A percentile compares a stretch with the other conserved stretches of the same genome.
These are phyloP conservation scores for Patellaria atrata DNA, from an alignment of 495 filamentous ascomycete species.

Conservation along the genomic window DNA sequence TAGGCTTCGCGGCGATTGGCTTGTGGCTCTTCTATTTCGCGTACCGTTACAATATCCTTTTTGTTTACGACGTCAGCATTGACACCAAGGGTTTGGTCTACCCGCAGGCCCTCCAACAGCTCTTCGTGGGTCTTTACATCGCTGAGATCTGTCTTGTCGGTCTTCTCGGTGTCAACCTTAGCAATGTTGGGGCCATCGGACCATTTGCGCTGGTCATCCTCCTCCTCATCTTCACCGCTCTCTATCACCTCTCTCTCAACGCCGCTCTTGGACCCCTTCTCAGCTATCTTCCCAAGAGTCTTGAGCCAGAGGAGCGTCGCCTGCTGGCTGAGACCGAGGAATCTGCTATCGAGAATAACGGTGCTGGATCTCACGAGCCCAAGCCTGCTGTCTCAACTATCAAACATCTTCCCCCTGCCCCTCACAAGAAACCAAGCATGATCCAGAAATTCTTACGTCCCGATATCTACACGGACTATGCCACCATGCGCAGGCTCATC, in stretches of 20 bases:
- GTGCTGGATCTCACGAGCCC: too few species aligned
- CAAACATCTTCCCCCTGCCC: constrained; percentile 26
- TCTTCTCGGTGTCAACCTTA: constrained; percentile 56
- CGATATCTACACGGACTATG: constrained; percentile 60
- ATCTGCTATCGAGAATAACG: constrained; percentile 1
- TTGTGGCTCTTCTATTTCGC: constrained; percentile 82
- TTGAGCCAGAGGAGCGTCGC: constrained; percentile 49
- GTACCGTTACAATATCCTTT: constrained; percentile 90
- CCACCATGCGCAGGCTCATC: constrained; percentile 53
- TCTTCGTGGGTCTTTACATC: constrained; percentile 78
- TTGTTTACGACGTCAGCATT: constrained; percentile 68
- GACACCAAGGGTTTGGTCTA: constrained; percentile 89
- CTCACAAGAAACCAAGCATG: constrained; percentile 38
- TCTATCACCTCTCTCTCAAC: constrained; percentile 77
- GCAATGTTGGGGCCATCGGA: constrained; percentile 41
- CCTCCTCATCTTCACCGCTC: constrained; percentile 61
- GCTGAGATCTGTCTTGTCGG: constrained; percentile 78
- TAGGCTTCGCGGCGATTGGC: constrained; percentile 75
- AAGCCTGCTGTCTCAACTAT: constrained; percentile 28
- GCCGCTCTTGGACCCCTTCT: constrained; percentile 56
- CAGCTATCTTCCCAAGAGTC: constrained; percentile 60
- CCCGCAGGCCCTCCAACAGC: constrained; percentile 77
- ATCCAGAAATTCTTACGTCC: constrained; percentile 64
- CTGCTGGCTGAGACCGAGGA: constrained; percentile 37
- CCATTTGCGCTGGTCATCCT: constrained; percentile 74